Evolutionary conservation across 2,329 filamentous ascomycete species (phyloP).

Genomic region (Sphaerulina vaccinii): DNA sequence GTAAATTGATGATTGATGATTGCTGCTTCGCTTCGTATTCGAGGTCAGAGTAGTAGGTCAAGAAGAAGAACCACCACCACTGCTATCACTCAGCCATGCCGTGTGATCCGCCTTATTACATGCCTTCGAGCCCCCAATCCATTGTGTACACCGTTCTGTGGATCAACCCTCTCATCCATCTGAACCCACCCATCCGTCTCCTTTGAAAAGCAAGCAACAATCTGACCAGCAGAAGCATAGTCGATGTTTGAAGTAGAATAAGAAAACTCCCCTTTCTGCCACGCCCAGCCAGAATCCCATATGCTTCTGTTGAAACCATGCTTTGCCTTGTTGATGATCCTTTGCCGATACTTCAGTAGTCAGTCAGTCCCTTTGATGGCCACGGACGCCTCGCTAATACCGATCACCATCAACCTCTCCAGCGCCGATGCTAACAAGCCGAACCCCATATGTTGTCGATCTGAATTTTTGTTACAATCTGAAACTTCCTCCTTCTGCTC

Average conservation of each 20-base stretch:
- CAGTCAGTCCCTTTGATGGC: slow-evolving; percentile 24
- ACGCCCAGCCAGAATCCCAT: not conserved
- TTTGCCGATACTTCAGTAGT: slow-evolving; percentile 13
- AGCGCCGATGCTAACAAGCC: slow-evolving; percentile 29
- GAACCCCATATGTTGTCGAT: slow-evolving; percentile 31
- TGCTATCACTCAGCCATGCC: too few species aligned
- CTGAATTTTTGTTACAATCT: slow-evolving; percentile 28
- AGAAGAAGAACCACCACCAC: too few species aligned
- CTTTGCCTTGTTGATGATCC: slow-evolving; percentile 5
- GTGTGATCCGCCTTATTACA: too few species aligned
- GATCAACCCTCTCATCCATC: too few species aligned
- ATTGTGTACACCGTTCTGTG: too few species aligned
- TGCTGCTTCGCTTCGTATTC: too few species aligned
- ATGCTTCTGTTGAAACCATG: not conserved
- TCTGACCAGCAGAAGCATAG: slow-evolving; percentile 12
- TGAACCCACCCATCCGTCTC: too few species aligned
- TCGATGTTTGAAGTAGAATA: not conserved
- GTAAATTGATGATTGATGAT: too few species aligned
- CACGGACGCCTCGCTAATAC: slow-evolving; percentile 29
- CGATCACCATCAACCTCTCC: slow-evolving; percentile 26
- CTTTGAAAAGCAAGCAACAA: too few species aligned
- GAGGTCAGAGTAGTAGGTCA: too few species aligned
- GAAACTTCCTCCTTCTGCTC: slow-evolving; percentile 3
- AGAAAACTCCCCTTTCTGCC: not conserved
- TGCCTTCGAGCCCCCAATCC: too few species aligned